Base-by-base conservation (phyloP, 805 yeast species). In the Nakazawaea laoshanensis region DNA sequence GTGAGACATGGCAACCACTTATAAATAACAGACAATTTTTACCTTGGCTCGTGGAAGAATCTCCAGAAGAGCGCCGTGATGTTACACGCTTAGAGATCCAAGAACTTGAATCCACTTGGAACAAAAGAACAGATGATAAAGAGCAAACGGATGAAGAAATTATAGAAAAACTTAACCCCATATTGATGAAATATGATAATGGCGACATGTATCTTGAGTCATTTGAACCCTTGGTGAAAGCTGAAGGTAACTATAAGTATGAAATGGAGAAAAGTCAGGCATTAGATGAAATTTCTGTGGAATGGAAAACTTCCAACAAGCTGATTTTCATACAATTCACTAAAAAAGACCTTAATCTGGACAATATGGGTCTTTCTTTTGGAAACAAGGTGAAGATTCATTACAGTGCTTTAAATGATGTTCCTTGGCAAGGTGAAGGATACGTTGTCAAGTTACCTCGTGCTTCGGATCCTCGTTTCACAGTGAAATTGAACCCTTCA, bases 181-280 rank as follows among this genome's bases (percentile, higher is more conserved):
- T 83, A 24, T 61, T 81, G 33, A 66, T 84, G 67, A 66, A 88
- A 33, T 88, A 86, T 52, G 69, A 65, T 32, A 94, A 86, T 53
- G 94, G 88, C 1, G 78, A 68, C 50, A 86, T 85, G 48, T 86
- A 88, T 53, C 95, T 86, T 54, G 63, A 86, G 38, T 69, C 85
- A 4, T 86, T 79, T 55, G 92, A 83, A 8, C 96, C 96, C 0
- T 61, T 88, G 35, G 78, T 88, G 17, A 72, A 83, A 47, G 55
- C 78, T 18, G 96, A 86, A 53, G 84, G 89, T 0, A 92, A 84
- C 40, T 74, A 76, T 50, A 95, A 86, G 53, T 73, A 69, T 46
- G 69, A 69, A 37, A 53, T 79, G 39, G 82, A 78, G 45, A 95
- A 84, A 50, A 72, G 86, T 2, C 88, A 77, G 50, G 80, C 82